phyloP scores from a whole-genome alignment of 768 basidiomycete genomes.

The Suillus lakei region DNA sequence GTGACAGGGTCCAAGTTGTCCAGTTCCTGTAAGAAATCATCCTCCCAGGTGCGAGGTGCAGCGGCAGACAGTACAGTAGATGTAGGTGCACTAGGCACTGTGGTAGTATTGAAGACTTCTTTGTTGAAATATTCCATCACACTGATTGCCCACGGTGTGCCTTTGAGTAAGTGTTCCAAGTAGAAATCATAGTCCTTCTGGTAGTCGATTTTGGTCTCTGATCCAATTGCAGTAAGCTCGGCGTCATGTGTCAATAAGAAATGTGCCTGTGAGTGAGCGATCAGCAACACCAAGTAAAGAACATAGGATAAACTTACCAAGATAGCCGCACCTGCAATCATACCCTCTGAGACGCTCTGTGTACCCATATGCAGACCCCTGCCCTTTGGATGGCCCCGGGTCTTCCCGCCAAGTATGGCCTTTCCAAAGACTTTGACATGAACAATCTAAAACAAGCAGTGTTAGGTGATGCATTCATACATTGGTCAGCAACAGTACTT shows the following conservation, averaged over 20 bases:
- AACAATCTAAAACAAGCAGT: not conserved
- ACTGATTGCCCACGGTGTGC: not conserved
- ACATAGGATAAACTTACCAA: not conserved
- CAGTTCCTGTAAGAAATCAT: constrained; percentile 1
- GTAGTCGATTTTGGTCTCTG: not conserved
- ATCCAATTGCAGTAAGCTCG: not conserved
- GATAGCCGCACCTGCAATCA: not conserved
- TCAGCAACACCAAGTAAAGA: not conserved
- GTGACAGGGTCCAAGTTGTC: no score
- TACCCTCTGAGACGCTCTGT: not conserved
- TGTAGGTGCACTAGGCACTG: not conserved
- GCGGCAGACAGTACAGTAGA: not conserved
- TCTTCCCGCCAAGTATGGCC: constrained; percentile 9
- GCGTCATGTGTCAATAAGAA: constrained; percentile 3
- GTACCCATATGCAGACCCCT: not conserved
- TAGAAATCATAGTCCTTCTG: constrained; percentile 6
- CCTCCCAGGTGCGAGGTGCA: constrained; percentile 2
- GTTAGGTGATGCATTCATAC: not conserved
- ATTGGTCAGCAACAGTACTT: not conserved
- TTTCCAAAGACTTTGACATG: constrained; percentile 4
- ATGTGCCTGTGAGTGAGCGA: not conserved
- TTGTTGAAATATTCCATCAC: no score
- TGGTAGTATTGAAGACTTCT: not conserved
- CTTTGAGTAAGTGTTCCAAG: not conserved
- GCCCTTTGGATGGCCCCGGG: not conserved